Base-by-base conservation (phyloP, 148 eudicot genomes). In the Spergularia bocconei region DNA sequence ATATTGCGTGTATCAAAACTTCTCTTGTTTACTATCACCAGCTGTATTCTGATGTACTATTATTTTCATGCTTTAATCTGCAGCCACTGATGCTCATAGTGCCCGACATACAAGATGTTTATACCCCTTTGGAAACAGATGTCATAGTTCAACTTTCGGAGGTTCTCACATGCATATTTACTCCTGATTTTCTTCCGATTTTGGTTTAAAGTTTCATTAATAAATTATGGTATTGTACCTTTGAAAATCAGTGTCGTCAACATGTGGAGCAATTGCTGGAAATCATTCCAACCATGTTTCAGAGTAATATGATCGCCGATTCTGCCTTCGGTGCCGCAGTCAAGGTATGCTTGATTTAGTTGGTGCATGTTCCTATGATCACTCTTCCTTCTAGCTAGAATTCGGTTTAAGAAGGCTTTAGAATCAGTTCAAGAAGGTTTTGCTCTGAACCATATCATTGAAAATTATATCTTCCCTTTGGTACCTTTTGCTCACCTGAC, bases 11-110 rank as follows among this genome's bases (percentile, higher is more conserved):
- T 44, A 44, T 2, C 48, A 44, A 44, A 44, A 44, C 48, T 59
- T 29, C 11, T 51, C 36, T 29, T 29, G 36, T 29, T 29, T 16
- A 17, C 6, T 15, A 15, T n/a, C 47, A 8, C 41, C 29, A 33
- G 14, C 29, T 59, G 23, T 17, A 11, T 61, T 19, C 51, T 36
- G 6, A 15, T 58, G 41, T 52, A 36, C 41, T 41, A 61, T 52
- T 50, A 19, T 66, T 69, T 14, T 63, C 48, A 21, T 71, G n/a
- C 36, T 6, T 25, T 72, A 23, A 60, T 77, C 67, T 80, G 84
- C 93, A 94, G 98, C 98, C 98, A 14, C 77, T 94, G 92, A 91
- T 91, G 98, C 98, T 94, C 58, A 87, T 94, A 75, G 96, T 94
- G 77, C 97, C 97, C 79, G 98, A 94, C 80, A 81, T 94, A 55